These are phyloP conservation scores for Ettlia oleoabundans DNA, from an alignment of 139 green algal genomes.

Conservation along the genomic window DNA sequence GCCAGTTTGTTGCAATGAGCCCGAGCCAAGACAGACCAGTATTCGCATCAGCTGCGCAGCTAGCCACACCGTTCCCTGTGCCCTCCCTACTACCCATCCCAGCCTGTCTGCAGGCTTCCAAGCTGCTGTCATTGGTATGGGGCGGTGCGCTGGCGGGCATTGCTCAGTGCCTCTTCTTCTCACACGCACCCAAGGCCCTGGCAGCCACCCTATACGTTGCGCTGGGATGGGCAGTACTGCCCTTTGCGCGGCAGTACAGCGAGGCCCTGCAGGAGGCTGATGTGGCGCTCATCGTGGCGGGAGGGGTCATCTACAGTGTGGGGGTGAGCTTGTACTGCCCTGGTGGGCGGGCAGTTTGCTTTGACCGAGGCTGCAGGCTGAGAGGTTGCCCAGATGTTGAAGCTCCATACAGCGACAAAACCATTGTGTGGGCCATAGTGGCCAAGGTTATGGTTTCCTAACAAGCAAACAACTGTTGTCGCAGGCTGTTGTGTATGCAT, in stretches of 20 bases:
- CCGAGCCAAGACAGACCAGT: no score
- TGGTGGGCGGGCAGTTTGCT: background rate
- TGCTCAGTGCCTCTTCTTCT: constrained; percentile 46
- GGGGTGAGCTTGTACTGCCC: constrained; percentile 18
- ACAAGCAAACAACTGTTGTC: no score
- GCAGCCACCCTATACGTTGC: constrained; percentile 39
- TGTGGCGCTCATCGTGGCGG: constrained; percentile 13
- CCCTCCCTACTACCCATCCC: background rate
- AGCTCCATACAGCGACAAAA: no score
- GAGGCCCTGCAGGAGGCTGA: background rate
- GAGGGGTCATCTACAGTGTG: constrained; percentile 14
- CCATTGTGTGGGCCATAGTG: no score
- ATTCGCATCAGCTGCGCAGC: no score
- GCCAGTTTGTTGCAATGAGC: no score
- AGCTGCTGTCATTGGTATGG: constrained; percentile 48
- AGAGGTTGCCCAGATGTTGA: background rate
- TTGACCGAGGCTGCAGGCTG: background rate
- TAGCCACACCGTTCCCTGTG: background rate
- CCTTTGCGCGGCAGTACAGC: constrained; percentile 8
- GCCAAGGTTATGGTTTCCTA: no score
- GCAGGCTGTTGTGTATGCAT: constrained; percentile 37
- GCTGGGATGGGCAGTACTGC: constrained; percentile 42
- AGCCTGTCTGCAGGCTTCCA: background rate
- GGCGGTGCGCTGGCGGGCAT: constrained; percentile 26
- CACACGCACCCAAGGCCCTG: constrained; percentile 35